Evolutionary conservation across 805 yeast species (phyloP).

Genomic region (Candida adriatica): DNA sequence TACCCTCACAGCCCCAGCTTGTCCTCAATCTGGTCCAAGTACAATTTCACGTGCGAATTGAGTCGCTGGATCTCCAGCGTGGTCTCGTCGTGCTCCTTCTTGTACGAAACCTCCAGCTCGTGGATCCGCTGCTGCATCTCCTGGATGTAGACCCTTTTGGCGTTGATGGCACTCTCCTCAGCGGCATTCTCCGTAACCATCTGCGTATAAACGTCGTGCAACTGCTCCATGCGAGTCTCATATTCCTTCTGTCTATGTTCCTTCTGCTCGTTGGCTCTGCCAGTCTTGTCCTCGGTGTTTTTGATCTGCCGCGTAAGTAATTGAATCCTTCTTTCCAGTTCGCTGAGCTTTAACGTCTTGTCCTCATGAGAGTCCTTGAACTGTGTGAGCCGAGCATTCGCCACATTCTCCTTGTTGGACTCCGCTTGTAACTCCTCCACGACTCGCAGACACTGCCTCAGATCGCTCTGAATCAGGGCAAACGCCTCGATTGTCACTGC

Average conservation of each 20-base stretch:
- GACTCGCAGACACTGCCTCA: conserved; percentile 15
- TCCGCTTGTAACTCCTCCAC: conserved; percentile 19
- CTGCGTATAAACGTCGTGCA: conserved; percentile 30
- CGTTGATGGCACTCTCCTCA: conserved; percentile 31
- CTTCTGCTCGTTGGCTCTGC: conserved; percentile 30
- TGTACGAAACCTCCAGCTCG: conserved; percentile 27
- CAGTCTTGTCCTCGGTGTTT: conserved; percentile 34
- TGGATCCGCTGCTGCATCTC: conserved; percentile 33
- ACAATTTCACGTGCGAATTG: conserved; percentile 21
- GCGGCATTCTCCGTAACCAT: conserved; percentile 31
- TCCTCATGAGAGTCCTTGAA: conserved; percentile 16
- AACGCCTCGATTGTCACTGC: conserved; percentile 53
- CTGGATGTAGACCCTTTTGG: conserved; percentile 29
- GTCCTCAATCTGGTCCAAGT: conserved; percentile 22
- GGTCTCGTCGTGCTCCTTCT: conserved; percentile 34
- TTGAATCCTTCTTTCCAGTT: conserved; percentile 32
- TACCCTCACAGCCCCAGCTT: conserved; percentile 10
- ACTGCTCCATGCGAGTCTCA: conserved; percentile 27
- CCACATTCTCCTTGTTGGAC: conserved; percentile 11
- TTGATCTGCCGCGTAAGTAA: conserved; percentile 33
- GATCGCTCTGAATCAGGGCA: conserved; percentile 25
- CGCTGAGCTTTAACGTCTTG: conserved; percentile 17
- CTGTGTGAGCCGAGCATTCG: conserved; percentile 12
- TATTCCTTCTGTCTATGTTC: conserved; percentile 29
- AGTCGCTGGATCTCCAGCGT: conserved; percentile 23